phyloP scores from a whole-genome alignment of 2,329 filamentous ascomycete genomes.

The Ascochyta lentis region DNA sequence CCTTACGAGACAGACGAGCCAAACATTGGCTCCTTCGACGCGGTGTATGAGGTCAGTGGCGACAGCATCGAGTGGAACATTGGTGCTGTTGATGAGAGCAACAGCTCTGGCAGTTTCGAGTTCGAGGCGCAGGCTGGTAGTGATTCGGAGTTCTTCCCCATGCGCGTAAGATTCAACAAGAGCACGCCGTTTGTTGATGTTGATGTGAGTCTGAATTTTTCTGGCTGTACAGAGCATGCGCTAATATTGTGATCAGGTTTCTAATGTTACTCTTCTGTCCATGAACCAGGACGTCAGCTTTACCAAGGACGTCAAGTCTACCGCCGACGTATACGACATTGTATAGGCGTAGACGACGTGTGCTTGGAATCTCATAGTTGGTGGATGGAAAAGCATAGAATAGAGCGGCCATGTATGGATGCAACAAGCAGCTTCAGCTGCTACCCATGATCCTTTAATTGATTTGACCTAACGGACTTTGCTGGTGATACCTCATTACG shows the following conservation, averaged over 20 bases:
- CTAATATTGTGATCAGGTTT: conserved; percentile 61
- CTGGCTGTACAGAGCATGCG: background rate
- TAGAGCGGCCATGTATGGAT: conserved; percentile 1
- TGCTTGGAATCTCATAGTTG: background rate
- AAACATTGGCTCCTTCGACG: conserved; percentile 89
- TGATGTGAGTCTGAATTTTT: conserved; percentile 71
- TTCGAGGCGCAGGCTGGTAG: conserved; percentile 89
- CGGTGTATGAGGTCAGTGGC: conserved; percentile 90
- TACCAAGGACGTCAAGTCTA: conserved; percentile 80
- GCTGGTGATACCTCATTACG: background rate
- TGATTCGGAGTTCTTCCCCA: conserved; percentile 97
- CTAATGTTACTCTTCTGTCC: conserved; percentile 72
- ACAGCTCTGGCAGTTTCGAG: conserved; percentile 86
- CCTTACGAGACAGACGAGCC: conserved; percentile 87
- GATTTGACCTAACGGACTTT: background rate
- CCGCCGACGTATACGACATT: conserved; percentile 77
- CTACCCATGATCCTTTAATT: background rate
- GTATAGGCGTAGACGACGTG: conserved; percentile 59
- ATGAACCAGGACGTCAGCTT: conserved; percentile 81
- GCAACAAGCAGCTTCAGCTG: background rate
- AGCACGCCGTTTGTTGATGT: conserved; percentile 86
- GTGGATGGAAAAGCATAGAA: conserved; percentile 9
- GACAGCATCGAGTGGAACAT: conserved; percentile 95
- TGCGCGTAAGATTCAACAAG: conserved; percentile 90
- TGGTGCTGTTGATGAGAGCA: conserved; percentile 82